These are phyloP conservation scores for Mycena citricolor DNA, from an alignment of 1,284 basidiomycete genomes.

Conservation along the genomic window DNA sequence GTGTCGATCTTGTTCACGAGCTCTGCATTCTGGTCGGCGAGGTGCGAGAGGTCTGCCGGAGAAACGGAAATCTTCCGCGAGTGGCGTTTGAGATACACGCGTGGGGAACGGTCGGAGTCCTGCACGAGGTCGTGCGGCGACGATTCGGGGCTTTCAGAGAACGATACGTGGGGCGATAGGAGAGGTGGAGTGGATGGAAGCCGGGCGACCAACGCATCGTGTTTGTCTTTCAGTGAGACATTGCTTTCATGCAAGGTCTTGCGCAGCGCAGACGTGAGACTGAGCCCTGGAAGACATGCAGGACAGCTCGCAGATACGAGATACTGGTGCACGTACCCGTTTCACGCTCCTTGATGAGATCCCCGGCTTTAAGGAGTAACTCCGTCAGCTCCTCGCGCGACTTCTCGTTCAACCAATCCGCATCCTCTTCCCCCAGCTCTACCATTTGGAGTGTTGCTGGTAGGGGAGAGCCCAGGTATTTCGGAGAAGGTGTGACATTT, in stretches of 20 bases:
- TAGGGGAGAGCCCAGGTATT: conserved; percentile 24
- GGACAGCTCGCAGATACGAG: too few species aligned
- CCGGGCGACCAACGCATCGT: conserved; percentile 63
- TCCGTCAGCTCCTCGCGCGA: conserved; percentile 72
- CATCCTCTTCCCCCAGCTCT: conserved; percentile 26
- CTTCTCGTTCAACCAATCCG: conserved; percentile 56
- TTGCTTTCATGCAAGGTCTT: conserved; percentile 72
- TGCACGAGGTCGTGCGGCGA: conserved; percentile 26
- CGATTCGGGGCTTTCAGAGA: conserved; percentile 26
- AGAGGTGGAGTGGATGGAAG: conserved; percentile 45
- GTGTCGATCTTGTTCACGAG: conserved; percentile 71
- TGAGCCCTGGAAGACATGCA: conserved; percentile 57
- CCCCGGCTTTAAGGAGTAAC: conserved; percentile 66
- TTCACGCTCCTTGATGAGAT: conserved; percentile 74
- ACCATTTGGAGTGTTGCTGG: conserved; percentile 23
- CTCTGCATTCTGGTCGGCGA: conserved; percentile 81
- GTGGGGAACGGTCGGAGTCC: conserved; percentile 27
- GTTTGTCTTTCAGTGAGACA: conserved; percentile 63
- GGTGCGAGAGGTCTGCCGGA: conserved; percentile 62
- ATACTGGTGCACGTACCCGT: conserved; percentile 49
- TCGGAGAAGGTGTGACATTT: conserved; percentile 7
- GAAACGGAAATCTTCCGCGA: conserved; percentile 62
- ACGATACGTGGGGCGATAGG: conserved; percentile 31
- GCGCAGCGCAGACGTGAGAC: conserved; percentile 63
- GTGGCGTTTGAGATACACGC: conserved; percentile 36